Evolutionary conservation across 306 rosid genomes (phyloP).

Genomic region (Corylus heterophylla): DNA sequence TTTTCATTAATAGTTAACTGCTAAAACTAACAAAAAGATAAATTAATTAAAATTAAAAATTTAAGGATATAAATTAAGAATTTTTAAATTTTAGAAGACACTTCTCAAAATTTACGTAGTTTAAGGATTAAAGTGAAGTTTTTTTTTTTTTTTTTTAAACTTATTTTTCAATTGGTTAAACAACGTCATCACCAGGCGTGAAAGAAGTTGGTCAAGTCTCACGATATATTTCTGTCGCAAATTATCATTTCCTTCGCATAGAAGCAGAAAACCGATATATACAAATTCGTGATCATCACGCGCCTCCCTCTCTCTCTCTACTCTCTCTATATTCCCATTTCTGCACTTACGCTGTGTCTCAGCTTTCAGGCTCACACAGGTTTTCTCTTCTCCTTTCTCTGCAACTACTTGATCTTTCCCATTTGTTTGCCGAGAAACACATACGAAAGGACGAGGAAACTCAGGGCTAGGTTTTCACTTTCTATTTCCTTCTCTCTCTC

Average conservation of each 20-base stretch:
- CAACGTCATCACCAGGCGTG: too few species aligned
- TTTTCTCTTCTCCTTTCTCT: neutral
- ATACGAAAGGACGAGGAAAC: neutral
- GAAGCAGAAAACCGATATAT: neutral
- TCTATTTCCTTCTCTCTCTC: neutral
- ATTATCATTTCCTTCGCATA: neutral
- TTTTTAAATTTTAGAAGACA: too few species aligned
- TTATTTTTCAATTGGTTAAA: too few species aligned
- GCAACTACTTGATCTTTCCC: neutral
- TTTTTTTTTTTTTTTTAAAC: too few species aligned
- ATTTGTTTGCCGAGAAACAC: slow-evolving; percentile 13
- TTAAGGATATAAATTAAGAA: too few species aligned
- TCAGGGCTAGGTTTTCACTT: neutral
- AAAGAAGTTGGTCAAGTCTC: too few species aligned
- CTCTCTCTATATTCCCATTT: neutral
- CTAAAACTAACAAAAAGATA: too few species aligned
- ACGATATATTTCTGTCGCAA: too few species aligned
- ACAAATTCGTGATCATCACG: slow-evolving; percentile 1
- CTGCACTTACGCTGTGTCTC: neutral
- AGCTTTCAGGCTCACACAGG: neutral
- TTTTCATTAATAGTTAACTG: too few species aligned
- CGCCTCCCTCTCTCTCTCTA: neutral
- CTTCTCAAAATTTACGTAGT: too few species aligned
- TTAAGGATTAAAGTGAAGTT: too few species aligned
- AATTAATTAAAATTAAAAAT: too few species aligned